Evolutionary conservation across 1,284 basidiomycete genomes (phyloP).

Genomic region (Papiliotrema nemorosa): DNA sequence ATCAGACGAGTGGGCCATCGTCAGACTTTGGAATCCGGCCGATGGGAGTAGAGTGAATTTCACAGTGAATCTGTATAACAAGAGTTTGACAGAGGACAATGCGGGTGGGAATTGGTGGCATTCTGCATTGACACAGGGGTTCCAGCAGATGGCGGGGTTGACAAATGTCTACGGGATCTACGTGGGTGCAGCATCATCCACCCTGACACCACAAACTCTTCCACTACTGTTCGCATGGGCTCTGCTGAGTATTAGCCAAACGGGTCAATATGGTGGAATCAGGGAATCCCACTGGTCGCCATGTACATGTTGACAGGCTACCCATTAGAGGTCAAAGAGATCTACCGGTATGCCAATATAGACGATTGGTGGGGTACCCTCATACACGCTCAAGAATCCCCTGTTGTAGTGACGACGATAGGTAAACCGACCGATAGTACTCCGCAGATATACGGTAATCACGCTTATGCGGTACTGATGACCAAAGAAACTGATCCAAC

Average conservation of each 20-base stretch:
- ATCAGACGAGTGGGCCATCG: conserved; percentile 5
- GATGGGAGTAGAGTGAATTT: conserved; percentile 8
- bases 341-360: conserved; percentile 2
- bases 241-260: conserved; percentile 2
- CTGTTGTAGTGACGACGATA: conserved; percentile 25
- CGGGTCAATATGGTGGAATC: conserved; percentile 12
- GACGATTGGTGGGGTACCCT: conserved; percentile 18
- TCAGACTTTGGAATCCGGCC: conserved; percentile 24
- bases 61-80: conserved; percentile 12
- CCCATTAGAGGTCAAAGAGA: neutral
- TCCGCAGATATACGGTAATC: conserved; percentile 15
- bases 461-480: conserved; percentile 29
- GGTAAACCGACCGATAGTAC: conserved; percentile 1
- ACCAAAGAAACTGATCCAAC: no score
- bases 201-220: no score
- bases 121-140: conserved; percentile 23
- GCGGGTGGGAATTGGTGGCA: conserved; percentile 30
- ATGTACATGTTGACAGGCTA: conserved; percentile 26
- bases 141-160: conserved; percentile 14
- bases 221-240: neutral
- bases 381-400: conserved; percentile 12
- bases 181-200: neutral
- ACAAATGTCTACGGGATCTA: conserved; percentile 14
- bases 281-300: conserved; percentile 13
- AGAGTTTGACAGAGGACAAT: conserved; percentile 26